These are phyloP conservation scores for Rhynchosporium agropyri DNA, from an alignment of 2,329 filamentous ascomycete genomes.

Conservation along the genomic window DNA sequence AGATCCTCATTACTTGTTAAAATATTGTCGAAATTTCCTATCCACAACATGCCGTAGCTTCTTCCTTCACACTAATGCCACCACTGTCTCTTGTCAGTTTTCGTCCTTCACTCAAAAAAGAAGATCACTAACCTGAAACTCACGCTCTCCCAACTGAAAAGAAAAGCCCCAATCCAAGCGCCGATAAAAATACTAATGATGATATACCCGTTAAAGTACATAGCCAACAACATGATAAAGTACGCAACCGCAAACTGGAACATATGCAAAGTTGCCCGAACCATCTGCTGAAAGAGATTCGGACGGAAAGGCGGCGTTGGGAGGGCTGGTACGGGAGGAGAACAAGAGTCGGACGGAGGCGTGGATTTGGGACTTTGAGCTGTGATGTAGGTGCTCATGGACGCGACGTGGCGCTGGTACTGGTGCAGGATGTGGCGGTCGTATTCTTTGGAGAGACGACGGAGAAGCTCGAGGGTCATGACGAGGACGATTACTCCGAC, in stretches of 20 bases:
- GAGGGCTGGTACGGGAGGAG: neutral
- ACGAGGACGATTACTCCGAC: constrained; percentile 78
- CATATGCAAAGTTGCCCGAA: constrained; percentile 69
- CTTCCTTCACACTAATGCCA: constrained; percentile 27
- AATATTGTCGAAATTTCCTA: neutral
- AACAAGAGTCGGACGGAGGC: neutral
- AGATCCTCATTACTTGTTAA: neutral
- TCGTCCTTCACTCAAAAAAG: neutral
- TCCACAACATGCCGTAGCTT: constrained; percentile 35
- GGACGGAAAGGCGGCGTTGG: constrained; percentile 51
- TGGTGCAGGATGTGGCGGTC: constrained; percentile 65
- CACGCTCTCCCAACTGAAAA: constrained; percentile 71
- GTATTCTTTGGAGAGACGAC: constrained; percentile 71
- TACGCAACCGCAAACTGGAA: constrained; percentile 76
- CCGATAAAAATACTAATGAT: constrained; percentile 83
- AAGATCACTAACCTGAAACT: constrained; percentile 32
- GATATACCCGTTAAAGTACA: constrained; percentile 71
- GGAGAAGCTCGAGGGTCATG: constrained; percentile 70
- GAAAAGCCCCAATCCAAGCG: constrained; percentile 69
- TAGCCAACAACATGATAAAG: constrained; percentile 71
- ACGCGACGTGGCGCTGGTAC: constrained; percentile 46
- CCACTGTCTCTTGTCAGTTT: neutral
- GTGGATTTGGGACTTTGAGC: neutral
- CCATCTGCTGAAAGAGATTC: constrained; percentile 63
- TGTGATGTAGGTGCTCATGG: neutral